These are phyloP conservation scores for Fusarium piperis DNA, from an alignment of 2,329 filamentous ascomycete species.

Conservation along the genomic window DNA sequence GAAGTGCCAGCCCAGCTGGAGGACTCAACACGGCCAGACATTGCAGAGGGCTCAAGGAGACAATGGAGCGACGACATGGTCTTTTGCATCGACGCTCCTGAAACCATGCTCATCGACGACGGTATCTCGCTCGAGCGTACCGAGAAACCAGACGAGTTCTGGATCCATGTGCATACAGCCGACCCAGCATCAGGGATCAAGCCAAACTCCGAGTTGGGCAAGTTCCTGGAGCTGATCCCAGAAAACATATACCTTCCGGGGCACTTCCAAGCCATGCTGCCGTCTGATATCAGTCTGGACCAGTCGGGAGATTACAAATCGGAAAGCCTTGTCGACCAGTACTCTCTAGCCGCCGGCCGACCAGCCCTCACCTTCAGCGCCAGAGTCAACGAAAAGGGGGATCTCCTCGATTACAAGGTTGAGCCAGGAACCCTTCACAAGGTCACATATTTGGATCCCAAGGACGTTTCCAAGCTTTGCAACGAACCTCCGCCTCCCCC, in stretches of 20 bases:
- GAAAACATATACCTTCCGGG: conserved; percentile 70
- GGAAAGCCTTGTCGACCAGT: conserved; percentile 56
- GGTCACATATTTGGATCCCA: conserved; percentile 67
- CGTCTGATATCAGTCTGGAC: conserved; percentile 46
- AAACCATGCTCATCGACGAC: conserved; percentile 80
- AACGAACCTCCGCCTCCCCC: conserved; percentile 45
- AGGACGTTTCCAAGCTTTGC: conserved; percentile 58
- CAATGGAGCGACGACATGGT: conserved; percentile 68
- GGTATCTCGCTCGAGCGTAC: conserved; percentile 76
- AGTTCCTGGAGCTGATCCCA: conserved; percentile 68
- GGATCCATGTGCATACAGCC: conserved; percentile 82
- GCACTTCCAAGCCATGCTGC: conserved; percentile 67
- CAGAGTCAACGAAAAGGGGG: conserved; percentile 62
- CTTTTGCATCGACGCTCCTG: conserved; percentile 77
- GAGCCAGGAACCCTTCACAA: conserved; percentile 62
- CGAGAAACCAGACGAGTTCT: conserved; percentile 64
- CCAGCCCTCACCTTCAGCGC: conserved; percentile 72
- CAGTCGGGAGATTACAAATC: conserved; percentile 45
- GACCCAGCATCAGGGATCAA: conserved; percentile 78
- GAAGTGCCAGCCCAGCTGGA: conserved; percentile 44
- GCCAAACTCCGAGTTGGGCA: conserved; percentile 65
- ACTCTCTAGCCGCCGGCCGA: conserved; percentile 63
- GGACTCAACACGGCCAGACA: conserved; percentile 53
- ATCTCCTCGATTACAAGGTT: conserved; percentile 64
- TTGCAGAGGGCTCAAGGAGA: conserved; percentile 61